phyloP scores from a whole-genome alignment of 73 alveolate genomes.

The Uronychia setigera region DNA sequence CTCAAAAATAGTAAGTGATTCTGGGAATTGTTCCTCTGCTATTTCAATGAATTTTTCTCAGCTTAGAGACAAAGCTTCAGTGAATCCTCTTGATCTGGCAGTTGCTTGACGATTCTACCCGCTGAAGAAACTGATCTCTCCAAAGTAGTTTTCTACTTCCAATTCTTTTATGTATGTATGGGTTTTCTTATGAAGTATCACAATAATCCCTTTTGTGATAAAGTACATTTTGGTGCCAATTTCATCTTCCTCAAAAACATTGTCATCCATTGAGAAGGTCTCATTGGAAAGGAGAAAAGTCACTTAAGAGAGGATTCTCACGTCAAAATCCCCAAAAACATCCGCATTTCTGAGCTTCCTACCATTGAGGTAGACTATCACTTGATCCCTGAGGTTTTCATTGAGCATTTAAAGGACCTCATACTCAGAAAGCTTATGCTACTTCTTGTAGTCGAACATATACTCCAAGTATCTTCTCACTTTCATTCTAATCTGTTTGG shows the following conservation, averaged over 20 bases:
- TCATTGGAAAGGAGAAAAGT: conserved; percentile 47
- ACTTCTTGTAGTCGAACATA: neutral
- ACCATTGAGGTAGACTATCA: conserved; percentile 51
- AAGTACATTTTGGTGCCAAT: conserved; percentile 36
- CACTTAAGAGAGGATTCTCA: conserved; percentile 42
- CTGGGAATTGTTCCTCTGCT: conserved; percentile 23
- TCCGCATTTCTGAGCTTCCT: conserved; percentile 38
- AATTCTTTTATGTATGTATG: conserved; percentile 42
- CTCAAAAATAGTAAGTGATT: conserved; percentile 1
- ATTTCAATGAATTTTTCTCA: conserved; percentile 17
- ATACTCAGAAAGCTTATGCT: conserved; percentile 26
- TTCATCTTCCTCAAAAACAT: conserved; percentile 60
- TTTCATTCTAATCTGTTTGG: neutral
- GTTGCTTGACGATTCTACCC: conserved; percentile 56
- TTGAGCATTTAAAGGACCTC: conserved; percentile 60
- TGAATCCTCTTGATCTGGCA: conserved; percentile 59
- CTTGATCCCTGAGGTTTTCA: conserved; percentile 55
- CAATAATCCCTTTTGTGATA: conserved; percentile 50
- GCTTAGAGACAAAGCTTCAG: conserved; percentile 47
- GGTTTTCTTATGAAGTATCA: conserved; percentile 35
- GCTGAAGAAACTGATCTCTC: conserved; percentile 69
- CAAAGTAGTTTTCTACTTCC: conserved; percentile 46
- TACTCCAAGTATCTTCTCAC: neutral
- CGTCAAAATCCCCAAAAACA: conserved; percentile 37
- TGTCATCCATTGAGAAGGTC: conserved; percentile 60